These are phyloP conservation scores for Corchorus capsularis DNA, from an alignment of 345 rosid species.

Conservation along the genomic window DNA sequence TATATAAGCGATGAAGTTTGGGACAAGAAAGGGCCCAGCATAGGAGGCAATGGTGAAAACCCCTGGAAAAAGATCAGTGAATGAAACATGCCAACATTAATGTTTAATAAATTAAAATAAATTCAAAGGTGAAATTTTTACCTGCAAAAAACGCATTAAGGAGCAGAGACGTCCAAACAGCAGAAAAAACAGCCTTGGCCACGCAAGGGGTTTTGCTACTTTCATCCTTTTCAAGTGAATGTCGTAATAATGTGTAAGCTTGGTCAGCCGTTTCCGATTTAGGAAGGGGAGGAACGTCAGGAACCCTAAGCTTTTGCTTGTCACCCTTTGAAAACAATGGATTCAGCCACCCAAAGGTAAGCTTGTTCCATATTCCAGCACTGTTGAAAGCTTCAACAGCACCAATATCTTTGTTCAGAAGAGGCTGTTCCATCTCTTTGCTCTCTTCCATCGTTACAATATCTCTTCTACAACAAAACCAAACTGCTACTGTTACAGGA, in stretches of 20 bases:
- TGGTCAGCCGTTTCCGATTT: background rate
- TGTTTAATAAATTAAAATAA: background rate
- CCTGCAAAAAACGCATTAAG: background rate
- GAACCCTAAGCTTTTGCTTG: background rate
- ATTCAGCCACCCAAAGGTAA: background rate
- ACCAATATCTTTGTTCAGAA: background rate
- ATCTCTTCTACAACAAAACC: no score
- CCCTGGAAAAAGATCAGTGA: background rate
- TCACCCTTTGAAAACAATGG: background rate
- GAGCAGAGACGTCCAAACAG: background rate
- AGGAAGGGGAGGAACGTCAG: background rate
- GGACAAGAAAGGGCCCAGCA: background rate
- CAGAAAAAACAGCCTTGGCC: background rate
- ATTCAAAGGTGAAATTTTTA: background rate
- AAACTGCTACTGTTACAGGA: no score
- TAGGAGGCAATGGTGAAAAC: conserved; percentile 1
- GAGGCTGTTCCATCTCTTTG: background rate
- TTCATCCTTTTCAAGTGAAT: background rate
- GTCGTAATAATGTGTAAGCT: background rate
- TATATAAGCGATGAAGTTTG: conserved; percentile 2
- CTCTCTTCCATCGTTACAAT: background rate
- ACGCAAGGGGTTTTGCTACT: background rate
- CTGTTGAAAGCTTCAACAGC: background rate
- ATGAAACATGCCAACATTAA: background rate
- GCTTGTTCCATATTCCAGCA: conserved; percentile 3